Conservation (phyloP, 75 land plant species). For the Pinus tabuliformis region DNA sequence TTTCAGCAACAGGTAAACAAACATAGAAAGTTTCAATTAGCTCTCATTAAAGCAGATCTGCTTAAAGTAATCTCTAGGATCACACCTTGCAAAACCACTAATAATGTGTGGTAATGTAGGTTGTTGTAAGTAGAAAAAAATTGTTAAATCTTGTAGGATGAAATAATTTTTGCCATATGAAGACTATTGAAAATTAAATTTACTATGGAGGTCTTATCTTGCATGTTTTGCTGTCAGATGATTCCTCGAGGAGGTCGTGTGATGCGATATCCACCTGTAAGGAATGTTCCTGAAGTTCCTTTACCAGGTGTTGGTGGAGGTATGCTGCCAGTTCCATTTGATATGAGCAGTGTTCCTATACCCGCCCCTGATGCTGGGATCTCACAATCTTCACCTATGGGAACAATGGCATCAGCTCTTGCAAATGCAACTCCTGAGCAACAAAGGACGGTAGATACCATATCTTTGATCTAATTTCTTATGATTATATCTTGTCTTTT, state of each 20-base stretch:
- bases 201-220: background rate
- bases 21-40: too few species aligned
- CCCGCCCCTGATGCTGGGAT: conserved; percentile 49
- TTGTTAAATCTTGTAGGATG: background rate
- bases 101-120: background rate
- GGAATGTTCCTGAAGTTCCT: conserved; percentile 52
- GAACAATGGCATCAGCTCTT: conserved; percentile 83
- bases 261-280: conserved; percentile 60
- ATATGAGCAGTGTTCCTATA: conserved; percentile 60
- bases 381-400: conserved; percentile 56
- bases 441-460: conserved; percentile 71
- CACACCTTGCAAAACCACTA: background rate
- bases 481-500: background rate
- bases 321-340: conserved; percentile 73
- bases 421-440: conserved; percentile 93
- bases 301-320: conserved; percentile 52
- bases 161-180: background rate
- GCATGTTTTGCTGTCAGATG: conserved; percentile 38
- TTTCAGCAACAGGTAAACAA: conserved; percentile 47
- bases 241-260: conserved; percentile 56
- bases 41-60: background rate
- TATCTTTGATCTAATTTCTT: background rate
- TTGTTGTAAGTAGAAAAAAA: background rate
- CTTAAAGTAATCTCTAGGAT: background rate
- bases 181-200: background rate